phyloP scores from a whole-genome alignment of 768 basidiomycete genomes.

The Amanita molliuscula region DNA sequence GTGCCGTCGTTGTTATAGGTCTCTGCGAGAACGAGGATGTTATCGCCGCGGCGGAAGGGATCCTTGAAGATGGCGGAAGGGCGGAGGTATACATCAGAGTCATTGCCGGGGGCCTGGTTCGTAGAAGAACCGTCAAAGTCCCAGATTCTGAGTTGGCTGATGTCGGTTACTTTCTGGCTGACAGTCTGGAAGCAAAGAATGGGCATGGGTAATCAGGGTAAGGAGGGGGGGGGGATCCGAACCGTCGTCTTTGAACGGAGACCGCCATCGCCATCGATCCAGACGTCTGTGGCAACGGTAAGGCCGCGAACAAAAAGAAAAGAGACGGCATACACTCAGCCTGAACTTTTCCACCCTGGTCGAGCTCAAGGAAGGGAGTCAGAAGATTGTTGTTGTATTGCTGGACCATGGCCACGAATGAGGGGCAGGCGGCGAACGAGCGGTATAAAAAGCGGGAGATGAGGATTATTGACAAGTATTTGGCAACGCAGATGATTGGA shows the following conservation, averaged over 20 bases:
- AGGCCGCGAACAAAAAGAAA: slow-evolving; percentile 10
- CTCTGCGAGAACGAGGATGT: slow-evolving; percentile 94
- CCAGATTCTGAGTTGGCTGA: slow-evolving; percentile 92
- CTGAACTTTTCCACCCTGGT: slow-evolving; percentile 88
- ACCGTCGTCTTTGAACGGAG: slow-evolving; percentile 96
- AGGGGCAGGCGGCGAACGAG: slow-evolving; percentile 12
- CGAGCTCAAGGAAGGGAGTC: slow-evolving; percentile 78
- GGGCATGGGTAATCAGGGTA: slow-evolving; percentile 1
- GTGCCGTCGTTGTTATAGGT: slow-evolving; percentile 99
- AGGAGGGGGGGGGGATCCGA: slow-evolving; percentile 15
- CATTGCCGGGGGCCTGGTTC: slow-evolving; percentile 89
- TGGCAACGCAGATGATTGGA: slow-evolving; percentile 28
- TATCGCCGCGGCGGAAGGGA: slow-evolving; percentile 97
- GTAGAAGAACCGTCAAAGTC: slow-evolving; percentile 99
- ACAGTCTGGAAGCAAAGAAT: slow-evolving; percentile 52
- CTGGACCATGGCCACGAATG: slow-evolving; percentile 20
- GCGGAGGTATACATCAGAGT: slow-evolving; percentile 98
- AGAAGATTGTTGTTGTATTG: slow-evolving; percentile 76
- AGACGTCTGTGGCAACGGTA: slow-evolving; percentile 60
- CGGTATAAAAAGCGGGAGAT: slow-evolving; percentile 13
- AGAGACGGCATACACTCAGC: slow-evolving; percentile 67
- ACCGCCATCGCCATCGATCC: slow-evolving; percentile 93
- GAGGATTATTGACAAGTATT: slow-evolving; percentile 22
- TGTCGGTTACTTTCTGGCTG: slow-evolving; percentile 74
- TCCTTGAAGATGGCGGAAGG: slow-evolving; percentile 97